Percentiles rank a stretch among this genome's conserved stretches.
phyloP scores from a whole-genome alignment of 495 filamentous ascomycete genomes.

The Platismatia glauca region DNA sequence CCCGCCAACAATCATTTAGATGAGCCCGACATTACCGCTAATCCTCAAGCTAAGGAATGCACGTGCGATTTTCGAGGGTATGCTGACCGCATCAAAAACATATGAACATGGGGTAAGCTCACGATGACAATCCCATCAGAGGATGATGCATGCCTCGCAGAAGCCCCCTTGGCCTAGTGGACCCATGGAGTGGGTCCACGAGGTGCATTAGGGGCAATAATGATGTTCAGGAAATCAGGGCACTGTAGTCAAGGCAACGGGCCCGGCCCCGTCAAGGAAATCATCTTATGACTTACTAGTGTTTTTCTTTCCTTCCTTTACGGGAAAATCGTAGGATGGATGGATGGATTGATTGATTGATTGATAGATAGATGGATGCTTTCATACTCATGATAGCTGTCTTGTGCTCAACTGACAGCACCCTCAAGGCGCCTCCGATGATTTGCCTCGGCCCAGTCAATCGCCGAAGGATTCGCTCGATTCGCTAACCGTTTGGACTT shows the following conservation, averaged over 20 bases:
- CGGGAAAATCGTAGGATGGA: not conserved
- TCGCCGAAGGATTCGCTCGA: not conserved
- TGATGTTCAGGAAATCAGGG: not conserved
- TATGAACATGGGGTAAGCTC: not conserved
- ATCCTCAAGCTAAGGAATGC: not conserved
- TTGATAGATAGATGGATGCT: not conserved
- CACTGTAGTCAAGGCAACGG: not conserved
- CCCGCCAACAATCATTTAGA: not conserved
- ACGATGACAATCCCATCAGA: not conserved
- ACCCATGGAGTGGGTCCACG: not conserved
- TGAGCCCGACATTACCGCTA: not conserved
- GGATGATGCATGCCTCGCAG: conserved; percentile 5
- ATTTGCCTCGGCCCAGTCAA: not conserved
- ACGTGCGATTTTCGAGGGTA: not conserved
- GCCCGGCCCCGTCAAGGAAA: not conserved
- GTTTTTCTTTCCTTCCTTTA: not conserved
- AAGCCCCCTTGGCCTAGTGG: not conserved
- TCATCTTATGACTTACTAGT: not conserved
- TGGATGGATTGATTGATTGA: not conserved
- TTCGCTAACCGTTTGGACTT: not conserved
- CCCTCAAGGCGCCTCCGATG: not conserved
- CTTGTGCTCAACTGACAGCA: not conserved
- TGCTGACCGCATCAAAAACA: not conserved
- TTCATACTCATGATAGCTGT: not conserved
- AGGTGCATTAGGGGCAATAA: conserved; percentile 4